Percentiles rank a stretch among this genome's conserved stretches.
phyloP scores from a whole-genome alignment of 2,329 filamentous ascomycete genomes.

The Xylariaceae sp. region DNA sequence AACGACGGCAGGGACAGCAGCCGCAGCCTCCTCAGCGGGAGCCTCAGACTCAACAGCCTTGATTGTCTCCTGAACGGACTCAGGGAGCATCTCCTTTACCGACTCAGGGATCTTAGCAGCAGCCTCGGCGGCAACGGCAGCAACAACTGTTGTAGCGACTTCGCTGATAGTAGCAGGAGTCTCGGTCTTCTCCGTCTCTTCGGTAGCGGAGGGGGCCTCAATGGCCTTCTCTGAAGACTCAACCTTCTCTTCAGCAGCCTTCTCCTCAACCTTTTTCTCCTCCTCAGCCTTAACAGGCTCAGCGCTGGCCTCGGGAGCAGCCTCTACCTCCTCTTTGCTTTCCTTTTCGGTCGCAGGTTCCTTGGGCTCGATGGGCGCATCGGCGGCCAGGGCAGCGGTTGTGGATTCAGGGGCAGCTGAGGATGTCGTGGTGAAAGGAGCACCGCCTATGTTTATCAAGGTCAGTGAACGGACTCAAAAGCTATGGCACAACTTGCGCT shows the following conservation, averaged over 20 bases:
- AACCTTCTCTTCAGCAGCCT: conserved; percentile 66
- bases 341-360: conserved; percentile 63
- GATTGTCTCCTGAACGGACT: conserved; percentile 68
- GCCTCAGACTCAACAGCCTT: conserved; percentile 37
- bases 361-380: conserved; percentile 41
- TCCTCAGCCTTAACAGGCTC: conserved; percentile 47
- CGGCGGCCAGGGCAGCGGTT: conserved; percentile 38
- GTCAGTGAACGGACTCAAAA: conserved; percentile 7
- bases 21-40: conserved; percentile 41
- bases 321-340: conserved; percentile 62
- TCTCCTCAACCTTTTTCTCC: conserved; percentile 62
- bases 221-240: conserved; percentile 59
- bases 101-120: conserved; percentile 38
- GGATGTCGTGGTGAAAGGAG: conserved; percentile 20
- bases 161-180: conserved; percentile 38
- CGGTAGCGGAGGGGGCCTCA: conserved; percentile 52
- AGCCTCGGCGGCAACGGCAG: conserved; percentile 40
- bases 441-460: conserved; percentile 21
- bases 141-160: conserved; percentile 39
- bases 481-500: background rate
- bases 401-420: conserved; percentile 41
- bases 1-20: conserved; percentile 51
- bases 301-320: conserved; percentile 63
- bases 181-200: conserved; percentile 52
- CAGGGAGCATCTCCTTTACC: conserved; percentile 61